Evolutionary conservation across 2,329 filamentous ascomycete genomes (phyloP).

Genomic region (Aspergillus sp.): DNA sequence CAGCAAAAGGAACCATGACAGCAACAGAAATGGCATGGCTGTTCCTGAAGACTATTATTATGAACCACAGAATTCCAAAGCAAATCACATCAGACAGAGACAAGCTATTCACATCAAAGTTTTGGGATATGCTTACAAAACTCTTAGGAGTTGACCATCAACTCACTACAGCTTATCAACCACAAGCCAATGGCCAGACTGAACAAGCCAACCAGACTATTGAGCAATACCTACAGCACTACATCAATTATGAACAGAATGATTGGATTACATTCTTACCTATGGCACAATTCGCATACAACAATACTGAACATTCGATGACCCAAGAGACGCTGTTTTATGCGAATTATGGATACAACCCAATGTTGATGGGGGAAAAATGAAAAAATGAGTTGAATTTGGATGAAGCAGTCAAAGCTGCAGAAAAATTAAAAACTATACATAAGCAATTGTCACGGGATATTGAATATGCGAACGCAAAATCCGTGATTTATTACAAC

Average conservation of each 20-base stretch:
- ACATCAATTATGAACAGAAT: slow-evolving; percentile 5
- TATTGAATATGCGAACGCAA: too few species aligned
- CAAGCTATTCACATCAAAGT: neutral
- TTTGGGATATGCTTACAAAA: neutral
- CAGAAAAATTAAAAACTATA: neutral
- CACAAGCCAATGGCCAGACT: slow-evolving; percentile 1
- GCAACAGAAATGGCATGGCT: too few species aligned
- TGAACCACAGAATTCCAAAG: too few species aligned
- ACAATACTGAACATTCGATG: neutral
- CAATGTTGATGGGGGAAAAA: neutral
- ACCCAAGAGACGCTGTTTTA: neutral
- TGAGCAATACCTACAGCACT: slow-evolving; percentile 5
- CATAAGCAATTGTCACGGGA: too few species aligned
- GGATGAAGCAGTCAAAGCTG: neutral
- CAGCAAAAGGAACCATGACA: too few species aligned
- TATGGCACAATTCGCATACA: neutral
- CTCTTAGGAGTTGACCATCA: neutral
- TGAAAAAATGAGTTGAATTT: neutral
- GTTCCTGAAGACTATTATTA: too few species aligned
- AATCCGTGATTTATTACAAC: too few species aligned
- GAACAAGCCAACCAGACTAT: slow-evolving; percentile 2
- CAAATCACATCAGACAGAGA: neutral
- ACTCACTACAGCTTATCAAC: neutral
- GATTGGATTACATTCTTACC: too few species aligned
- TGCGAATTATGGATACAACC: neutral